These are phyloP conservation scores for Mrakiaceae sp. DNA, from an alignment of 1,284 basidiomycete genomes.

Conservation along the genomic window DNA sequence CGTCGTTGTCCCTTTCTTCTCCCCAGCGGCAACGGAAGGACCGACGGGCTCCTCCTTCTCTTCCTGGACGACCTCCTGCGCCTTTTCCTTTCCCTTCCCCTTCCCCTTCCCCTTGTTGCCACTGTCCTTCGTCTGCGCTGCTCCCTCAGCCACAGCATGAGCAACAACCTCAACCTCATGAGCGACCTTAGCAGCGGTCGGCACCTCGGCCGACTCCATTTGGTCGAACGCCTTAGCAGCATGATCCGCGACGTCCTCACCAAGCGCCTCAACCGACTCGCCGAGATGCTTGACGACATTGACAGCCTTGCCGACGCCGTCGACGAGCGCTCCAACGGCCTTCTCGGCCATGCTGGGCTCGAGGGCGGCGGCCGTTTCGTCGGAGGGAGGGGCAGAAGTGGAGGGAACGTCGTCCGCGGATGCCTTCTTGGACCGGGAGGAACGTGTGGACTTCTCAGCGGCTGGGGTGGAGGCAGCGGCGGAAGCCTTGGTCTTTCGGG, in stretches of 20 bases:
- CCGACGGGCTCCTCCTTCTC: conserved; percentile 1
- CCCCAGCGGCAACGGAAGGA: not conserved
- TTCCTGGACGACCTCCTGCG: not conserved
- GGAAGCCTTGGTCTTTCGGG: conserved; percentile 13
- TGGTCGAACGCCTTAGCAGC: not conserved
- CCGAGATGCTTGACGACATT: conserved; percentile 11
- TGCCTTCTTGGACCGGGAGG: conserved; percentile 21
- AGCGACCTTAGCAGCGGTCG: not conserved
- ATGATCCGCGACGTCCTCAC: not conserved
- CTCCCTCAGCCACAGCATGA: conserved; percentile 18
- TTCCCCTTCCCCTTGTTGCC: conserved; percentile 11
- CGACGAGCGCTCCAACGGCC: conserved; percentile 10
- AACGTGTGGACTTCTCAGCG: not conserved
- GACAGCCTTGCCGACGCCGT: conserved; percentile 13
- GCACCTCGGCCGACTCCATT: not conserved
- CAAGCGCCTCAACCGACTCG: conserved; percentile 12
- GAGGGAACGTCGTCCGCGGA: conserved; percentile 17
- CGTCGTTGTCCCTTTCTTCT: conserved; percentile 25
- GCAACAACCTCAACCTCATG: conserved; percentile 12
- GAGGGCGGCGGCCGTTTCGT: conserved; percentile 22
- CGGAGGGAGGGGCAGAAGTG: not conserved
- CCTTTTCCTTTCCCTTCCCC: conserved; percentile 15
- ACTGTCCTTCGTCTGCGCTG: conserved; percentile 12
- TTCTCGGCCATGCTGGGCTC: conserved; percentile 11
- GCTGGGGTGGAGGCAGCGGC: not conserved